Percentiles rank a stretch among this genome's conserved stretches.
These are phyloP conservation scores for Austropuccinia psidii DNA, from an alignment of 1,284 basidiomycete genomes.

Conservation along the genomic window DNA sequence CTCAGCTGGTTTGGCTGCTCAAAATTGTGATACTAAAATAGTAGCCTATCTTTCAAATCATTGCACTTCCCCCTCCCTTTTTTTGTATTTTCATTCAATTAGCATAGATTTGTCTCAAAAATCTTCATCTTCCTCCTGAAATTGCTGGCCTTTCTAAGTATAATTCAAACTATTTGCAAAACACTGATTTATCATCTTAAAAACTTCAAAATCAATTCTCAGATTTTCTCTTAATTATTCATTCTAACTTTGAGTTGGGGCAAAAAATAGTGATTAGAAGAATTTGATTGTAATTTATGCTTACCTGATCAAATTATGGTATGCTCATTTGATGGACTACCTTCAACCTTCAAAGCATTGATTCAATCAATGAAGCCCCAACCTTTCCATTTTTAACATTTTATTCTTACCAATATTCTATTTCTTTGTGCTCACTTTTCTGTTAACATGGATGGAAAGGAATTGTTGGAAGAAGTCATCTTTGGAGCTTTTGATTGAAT, in stretches of 20 bases:
- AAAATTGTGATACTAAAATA: constrained; percentile 79
- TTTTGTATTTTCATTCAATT: constrained; percentile 55
- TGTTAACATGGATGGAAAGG: constrained; percentile 40
- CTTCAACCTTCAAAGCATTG: constrained; percentile 41
- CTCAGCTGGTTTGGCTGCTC: constrained; percentile 76
- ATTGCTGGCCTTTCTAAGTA: neutral
- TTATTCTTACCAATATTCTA: constrained; percentile 44
- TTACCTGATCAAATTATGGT: constrained; percentile 44
- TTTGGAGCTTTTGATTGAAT: constrained; percentile 83
- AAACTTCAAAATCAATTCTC: neutral
- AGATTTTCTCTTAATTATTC: neutral
- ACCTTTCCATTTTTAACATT: constrained; percentile 42
- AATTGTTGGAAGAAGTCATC: constrained; percentile 74
- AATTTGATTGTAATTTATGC: constrained; percentile 28
- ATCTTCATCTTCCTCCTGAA: neutral
- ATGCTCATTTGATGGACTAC: constrained; percentile 42
- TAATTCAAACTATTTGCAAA: neutral
- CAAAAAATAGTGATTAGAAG: constrained; percentile 20
- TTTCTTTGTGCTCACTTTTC: constrained; percentile 45
- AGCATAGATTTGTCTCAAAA: constrained; percentile 1
- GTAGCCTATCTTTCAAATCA: constrained; percentile 86
- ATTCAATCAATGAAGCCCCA: constrained; percentile 42
- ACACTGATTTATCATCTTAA: neutral
- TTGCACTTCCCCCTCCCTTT: constrained; percentile 69
- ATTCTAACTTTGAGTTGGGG: constrained; percentile 16